These are phyloP conservation scores for Verticillium longisporum DNA, from an alignment of 2,329 filamentous ascomycete species.

Conservation along the genomic window DNA sequence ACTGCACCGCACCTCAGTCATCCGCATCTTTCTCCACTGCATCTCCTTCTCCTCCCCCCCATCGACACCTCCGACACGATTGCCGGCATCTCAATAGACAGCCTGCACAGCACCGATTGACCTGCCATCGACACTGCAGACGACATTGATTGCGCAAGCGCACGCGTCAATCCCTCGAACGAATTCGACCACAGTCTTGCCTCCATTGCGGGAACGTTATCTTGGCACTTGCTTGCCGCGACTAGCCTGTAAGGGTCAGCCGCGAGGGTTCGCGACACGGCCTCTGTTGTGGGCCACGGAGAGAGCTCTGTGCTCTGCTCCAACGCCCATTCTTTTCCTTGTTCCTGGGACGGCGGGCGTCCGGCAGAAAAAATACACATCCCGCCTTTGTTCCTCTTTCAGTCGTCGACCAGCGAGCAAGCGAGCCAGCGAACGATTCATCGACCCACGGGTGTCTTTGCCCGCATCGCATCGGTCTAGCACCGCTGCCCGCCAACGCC, in stretches of 20 bases:
- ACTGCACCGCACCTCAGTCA: neutral
- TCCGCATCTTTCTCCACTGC: neutral
- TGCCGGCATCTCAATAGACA: slow-evolving; percentile 1
- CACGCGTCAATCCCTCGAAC: neutral
- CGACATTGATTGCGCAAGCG: no score
- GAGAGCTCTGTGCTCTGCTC: slow-evolving; percentile 18
- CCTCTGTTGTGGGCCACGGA: slow-evolving; percentile 13
- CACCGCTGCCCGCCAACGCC: neutral
- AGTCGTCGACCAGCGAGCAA: neutral
- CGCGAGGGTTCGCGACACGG: neutral
- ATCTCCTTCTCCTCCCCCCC: neutral
- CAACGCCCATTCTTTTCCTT: slow-evolving; percentile 11
- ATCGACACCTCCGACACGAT: slow-evolving; percentile 2
- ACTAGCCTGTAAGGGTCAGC: neutral
- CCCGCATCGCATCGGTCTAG: slow-evolving; percentile 1
- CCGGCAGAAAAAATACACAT: neutral
- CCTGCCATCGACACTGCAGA: no score
- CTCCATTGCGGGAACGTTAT: neutral
- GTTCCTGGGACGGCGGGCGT: neutral
- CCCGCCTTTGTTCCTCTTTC: neutral
- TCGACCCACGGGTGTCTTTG: neutral
- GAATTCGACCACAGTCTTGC: neutral
- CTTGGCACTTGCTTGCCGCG: neutral
- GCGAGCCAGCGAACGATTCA: neutral
- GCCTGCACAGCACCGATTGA: no score